Evolutionary conservation across 1,284 basidiomycete species (phyloP), one percentile per base, ranked within the genome.

Genomic region (Tausonia pullulans): DNA sequence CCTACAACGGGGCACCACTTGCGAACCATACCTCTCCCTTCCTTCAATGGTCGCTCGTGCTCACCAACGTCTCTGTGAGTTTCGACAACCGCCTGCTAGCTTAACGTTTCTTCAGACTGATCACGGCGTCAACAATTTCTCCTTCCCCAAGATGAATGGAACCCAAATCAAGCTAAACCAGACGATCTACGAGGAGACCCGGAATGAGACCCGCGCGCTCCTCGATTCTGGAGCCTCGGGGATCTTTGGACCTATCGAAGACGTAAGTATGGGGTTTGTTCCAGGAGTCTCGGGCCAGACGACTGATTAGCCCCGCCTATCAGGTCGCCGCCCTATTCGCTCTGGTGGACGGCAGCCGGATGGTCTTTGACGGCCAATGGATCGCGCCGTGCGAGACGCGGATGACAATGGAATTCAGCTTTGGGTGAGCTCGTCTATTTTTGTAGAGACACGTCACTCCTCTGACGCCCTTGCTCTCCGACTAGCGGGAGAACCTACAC

Each of bases 371-470:
- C 60, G 90, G 90, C 1, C 85, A 85, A 73, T 94, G 88, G 87
- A 88, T 82, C 7, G 78, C 91, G 3, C 90, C 90, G 3, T 94
- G 90, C 71, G 80, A 85, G 67, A 87, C 85, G 0, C 76, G 79
- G 8, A 77, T 80, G 59, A 81, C 82, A 0, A 81, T 94, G 69
- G 78, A 84, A 0, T 87, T 92, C 71, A 83, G 81, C 40, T 89
- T 93, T 71, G 86, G 85, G 87, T 86, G 69, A 61, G 81, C 63
- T 14, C 0, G 68, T 43, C 14, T n/a, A 54, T 27, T 55, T 6
- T 44, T n/a, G 41, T 27, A 45, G 55, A 27, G 14, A 61, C 43
- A 14, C 62, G 48, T 59, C 14, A 14, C 49, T 40, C 11, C 58
- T 45, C 60, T 41, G 48, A 50, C 58, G 45, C 61, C 62, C 39